These are phyloP conservation scores for Cutaneotrichosporon dermatis DNA, from an alignment of 1,284 basidiomycete genomes.

Conservation along the genomic window DNA sequence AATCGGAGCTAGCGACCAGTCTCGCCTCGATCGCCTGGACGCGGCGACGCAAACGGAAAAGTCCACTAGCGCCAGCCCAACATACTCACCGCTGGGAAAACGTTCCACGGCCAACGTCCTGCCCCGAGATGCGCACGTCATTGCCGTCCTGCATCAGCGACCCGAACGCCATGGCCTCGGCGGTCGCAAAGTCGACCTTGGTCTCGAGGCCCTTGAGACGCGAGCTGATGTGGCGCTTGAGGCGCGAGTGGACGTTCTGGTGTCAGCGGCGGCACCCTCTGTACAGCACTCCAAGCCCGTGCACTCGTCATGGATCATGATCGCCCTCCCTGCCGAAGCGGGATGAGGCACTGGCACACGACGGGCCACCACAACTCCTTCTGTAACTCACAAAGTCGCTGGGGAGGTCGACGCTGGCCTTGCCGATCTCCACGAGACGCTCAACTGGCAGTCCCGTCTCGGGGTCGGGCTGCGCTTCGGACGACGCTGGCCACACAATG, in stretches of 20 bases:
- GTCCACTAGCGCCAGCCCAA: neutral
- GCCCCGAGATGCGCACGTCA: constrained; percentile 79
- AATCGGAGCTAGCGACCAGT: too few species aligned
- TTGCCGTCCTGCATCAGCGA: constrained; percentile 71
- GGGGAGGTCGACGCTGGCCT: constrained; percentile 66
- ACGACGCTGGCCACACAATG: constrained; percentile 66
- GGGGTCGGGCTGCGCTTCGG: constrained; percentile 56
- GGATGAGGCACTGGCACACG: too few species aligned
- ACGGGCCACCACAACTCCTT: too few species aligned
- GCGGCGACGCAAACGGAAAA: too few species aligned
- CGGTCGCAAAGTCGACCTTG: constrained; percentile 79
- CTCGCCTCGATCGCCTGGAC: too few species aligned
- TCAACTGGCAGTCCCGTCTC: constrained; percentile 63
- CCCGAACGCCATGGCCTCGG: constrained; percentile 82
- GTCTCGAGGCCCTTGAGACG: constrained; percentile 67
- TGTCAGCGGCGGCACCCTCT: neutral
- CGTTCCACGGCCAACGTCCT: constrained; percentile 83
- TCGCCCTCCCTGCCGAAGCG: too few species aligned
- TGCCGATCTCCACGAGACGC: constrained; percentile 58
- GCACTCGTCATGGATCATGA: too few species aligned
- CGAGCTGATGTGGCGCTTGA: constrained; percentile 72
- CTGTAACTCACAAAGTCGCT: constrained; percentile 63
- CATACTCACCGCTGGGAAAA: constrained; percentile 70
- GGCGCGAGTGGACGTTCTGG: constrained; percentile 70
- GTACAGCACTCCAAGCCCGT: too few species aligned